A percentile compares a stretch with the other conserved stretches of the same genome.
phyloP scores from a whole-genome alignment of 441 rosid species.

The Metrosideros polymorpha region DNA sequence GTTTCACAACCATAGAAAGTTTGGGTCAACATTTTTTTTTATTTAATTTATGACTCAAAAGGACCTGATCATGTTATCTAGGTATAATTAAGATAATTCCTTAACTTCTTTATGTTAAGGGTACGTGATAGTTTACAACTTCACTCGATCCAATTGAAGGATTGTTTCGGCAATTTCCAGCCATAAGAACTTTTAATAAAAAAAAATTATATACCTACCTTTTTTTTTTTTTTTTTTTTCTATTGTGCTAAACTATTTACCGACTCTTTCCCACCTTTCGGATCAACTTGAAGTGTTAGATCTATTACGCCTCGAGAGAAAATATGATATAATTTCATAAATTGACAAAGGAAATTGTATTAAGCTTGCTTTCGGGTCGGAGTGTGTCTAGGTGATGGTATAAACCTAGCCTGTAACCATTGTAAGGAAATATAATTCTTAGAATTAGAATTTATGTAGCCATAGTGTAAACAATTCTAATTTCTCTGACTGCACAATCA shows the following conservation, averaged over 20 bases:
- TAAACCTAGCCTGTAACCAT: neutral
- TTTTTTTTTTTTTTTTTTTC: too few relatives aligned
- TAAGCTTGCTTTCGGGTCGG: neutral
- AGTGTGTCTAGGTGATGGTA: neutral
- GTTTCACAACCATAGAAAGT: neutral
- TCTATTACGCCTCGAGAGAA: neutral
- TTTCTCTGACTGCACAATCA: neutral
- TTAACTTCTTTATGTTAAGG: neutral
- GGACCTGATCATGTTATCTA: neutral
- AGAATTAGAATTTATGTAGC: neutral
- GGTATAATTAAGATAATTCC: neutral
- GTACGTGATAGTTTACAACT: neutral
- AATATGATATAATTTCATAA: neutral
- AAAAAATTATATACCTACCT: accelerated
- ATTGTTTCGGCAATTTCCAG: neutral
- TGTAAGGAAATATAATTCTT: neutral
- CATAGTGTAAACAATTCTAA: neutral
- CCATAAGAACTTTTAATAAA: neutral
- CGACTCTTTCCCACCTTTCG: accelerated
- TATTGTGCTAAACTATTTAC: neutral
- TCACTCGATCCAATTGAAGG: neutral
- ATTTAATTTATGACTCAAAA: neutral
- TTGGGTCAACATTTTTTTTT: neutral
- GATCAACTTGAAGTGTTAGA: neutral
- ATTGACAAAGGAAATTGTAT: neutral